Conservation (phyloP, 176 grass and related monocot genomes). For the Tillandsia fasciculata region DNA sequence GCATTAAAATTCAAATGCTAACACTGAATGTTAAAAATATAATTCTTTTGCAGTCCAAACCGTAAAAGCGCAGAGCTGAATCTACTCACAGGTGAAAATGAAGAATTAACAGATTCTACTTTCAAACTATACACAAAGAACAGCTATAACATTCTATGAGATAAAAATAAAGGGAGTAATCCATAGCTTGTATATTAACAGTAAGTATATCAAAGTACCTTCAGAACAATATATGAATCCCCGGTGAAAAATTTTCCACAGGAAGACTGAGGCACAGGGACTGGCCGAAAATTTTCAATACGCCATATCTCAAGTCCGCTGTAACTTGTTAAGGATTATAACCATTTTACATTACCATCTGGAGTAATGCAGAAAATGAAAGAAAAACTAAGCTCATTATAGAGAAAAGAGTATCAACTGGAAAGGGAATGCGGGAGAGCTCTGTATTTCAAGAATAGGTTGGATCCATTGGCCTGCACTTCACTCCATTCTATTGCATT, state of each 20-base stretch:
- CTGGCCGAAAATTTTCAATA: conserved; percentile 84
- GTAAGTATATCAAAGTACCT: conserved; percentile 34
- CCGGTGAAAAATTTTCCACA: conserved; percentile 92
- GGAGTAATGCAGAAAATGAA: not conserved
- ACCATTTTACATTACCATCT: not conserved
- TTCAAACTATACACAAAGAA: not conserved
- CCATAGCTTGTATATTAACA: not conserved
- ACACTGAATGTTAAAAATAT: not conserved
- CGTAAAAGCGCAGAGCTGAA: not conserved
- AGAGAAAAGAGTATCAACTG: not conserved
- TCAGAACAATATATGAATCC: conserved; percentile 92
- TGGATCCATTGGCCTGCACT: too few relatives aligned
- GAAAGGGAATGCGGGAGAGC: too few relatives aligned
- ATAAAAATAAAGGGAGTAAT: conserved; percentile 5
- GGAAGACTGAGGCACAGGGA: conserved; percentile 37
- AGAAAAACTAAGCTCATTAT: not conserved
- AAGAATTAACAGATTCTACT: not conserved
- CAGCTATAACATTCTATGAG: not conserved
- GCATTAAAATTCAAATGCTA: not conserved
- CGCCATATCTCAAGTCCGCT: conserved; percentile 91
- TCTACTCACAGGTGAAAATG: not conserved
- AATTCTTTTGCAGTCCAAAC: not conserved
- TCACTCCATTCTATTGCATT: not conserved
- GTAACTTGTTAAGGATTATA: conserved; percentile 35
- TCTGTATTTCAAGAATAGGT: too few relatives aligned